A percentile compares a stretch with the other conserved stretches of the same genome.
Evolutionary conservation across 129 eudicot species (phyloP).

Genomic region (Centella asiatica): DNA sequence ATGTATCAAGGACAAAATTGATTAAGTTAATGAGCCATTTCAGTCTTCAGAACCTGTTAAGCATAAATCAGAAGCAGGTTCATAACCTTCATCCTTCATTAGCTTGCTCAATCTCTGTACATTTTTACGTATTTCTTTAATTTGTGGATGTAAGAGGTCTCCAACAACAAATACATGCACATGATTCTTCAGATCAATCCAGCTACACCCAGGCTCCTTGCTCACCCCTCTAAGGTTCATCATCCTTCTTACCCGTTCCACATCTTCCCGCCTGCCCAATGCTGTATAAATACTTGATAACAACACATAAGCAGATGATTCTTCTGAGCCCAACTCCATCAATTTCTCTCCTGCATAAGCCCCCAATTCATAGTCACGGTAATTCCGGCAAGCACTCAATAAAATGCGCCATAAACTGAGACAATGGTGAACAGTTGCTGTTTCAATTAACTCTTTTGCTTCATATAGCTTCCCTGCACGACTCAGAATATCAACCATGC

Average conservation of each 20-base stretch:
- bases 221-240: conserved; percentile 63
- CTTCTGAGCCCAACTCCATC: conserved; percentile 70
- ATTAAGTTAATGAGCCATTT: too few species aligned
- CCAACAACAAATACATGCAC: conserved; percentile 82
- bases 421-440: conserved; percentile 59
- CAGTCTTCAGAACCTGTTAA: conserved; percentile 14
- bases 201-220: conserved; percentile 89
- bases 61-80: conserved; percentile 30
- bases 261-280: conserved; percentile 58
- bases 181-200: conserved; percentile 78
- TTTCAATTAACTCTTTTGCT: conserved; percentile 72
- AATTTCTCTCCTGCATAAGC: conserved; percentile 90
- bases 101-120: conserved; percentile 36
- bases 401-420: conserved; percentile 76
- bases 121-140: conserved; percentile 38
- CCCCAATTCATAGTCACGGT: conserved; percentile 66
- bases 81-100: conserved; percentile 61
- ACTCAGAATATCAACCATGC: conserved; percentile 86
- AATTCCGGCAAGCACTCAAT: conserved; percentile 71
- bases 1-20: too few species aligned
- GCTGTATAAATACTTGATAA: conserved; percentile 66
- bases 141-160: conserved; percentile 61
- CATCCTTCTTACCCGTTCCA: conserved; percentile 49
- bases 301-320: conserved; percentile 82
- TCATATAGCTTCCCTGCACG: conserved; percentile 74